phyloP scores from a whole-genome alignment of 176 grass and related monocot genomes.

The Chrysopogon serrulatus region DNA sequence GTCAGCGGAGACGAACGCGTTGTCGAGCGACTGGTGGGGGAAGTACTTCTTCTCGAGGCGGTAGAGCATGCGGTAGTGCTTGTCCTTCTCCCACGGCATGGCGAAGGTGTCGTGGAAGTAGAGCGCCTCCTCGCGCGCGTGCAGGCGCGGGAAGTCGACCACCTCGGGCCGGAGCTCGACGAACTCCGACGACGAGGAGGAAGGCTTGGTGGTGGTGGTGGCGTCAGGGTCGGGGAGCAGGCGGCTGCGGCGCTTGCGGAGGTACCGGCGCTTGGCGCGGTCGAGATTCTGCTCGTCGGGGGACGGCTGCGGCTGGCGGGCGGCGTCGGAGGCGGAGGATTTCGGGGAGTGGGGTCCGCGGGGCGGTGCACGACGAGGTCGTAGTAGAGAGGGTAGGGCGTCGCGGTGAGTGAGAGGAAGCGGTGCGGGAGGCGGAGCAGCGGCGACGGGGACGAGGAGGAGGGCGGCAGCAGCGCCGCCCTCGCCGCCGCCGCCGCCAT shows the following conservation, averaged over 20 bases:
- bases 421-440: conserved; percentile 9
- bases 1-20: conserved; percentile 64
- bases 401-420: conserved; percentile 62
- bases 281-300: conserved; percentile 35
- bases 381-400: conserved; percentile 87
- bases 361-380: conserved; percentile 79
- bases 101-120: conserved; percentile 98
- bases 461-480: conserved; percentile 11
- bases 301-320: background rate
- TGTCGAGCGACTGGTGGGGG: conserved; percentile 88
- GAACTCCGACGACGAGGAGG: conserved; percentile 28
- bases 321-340: conserved; percentile 6
- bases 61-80: conserved; percentile 97
- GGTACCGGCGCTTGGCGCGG: conserved; percentile 54
- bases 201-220: conserved; percentile 29
- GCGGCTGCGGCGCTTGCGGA: conserved; percentile 41
- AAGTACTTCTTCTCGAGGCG: conserved; percentile 98
- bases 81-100: conserved; percentile 95
- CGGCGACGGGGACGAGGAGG: background rate
- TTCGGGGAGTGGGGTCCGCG: conserved; percentile 25
- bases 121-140: conserved; percentile 89
- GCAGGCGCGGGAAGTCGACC: conserved; percentile 85
- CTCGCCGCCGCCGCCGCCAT: conserved; percentile 24
- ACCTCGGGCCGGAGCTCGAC: conserved; percentile 86
- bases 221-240: conserved; percentile 33